phyloP scores from a whole-genome alignment of 345 rosid genomes.

The Garcia nutans region DNA sequence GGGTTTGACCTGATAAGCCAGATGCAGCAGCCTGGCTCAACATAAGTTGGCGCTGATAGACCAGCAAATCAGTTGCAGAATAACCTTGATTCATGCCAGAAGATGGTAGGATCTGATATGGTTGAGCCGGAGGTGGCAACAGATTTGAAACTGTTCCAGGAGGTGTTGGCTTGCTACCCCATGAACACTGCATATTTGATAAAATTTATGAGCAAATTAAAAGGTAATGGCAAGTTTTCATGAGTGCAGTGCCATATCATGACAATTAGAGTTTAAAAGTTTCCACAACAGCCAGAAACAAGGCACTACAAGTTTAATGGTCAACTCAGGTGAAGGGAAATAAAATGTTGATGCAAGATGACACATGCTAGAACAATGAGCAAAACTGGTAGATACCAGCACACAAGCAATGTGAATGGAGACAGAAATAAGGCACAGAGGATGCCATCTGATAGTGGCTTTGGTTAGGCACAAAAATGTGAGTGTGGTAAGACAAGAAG shows the following conservation, averaged over 20 bases:
- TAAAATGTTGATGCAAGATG: background rate
- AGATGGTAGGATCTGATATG: slow-evolving; percentile 30
- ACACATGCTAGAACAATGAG: background rate
- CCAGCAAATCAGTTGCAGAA: slow-evolving; percentile 46
- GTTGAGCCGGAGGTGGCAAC: slow-evolving; percentile 32
- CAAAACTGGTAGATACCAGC: background rate
- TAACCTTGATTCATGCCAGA: slow-evolving; percentile 36
- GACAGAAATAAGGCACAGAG: background rate
- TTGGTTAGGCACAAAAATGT: background rate
- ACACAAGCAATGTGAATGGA: background rate
- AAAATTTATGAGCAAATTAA: background rate
- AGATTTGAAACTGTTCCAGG: slow-evolving; percentile 49
- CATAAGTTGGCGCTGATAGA: slow-evolving; percentile 49
- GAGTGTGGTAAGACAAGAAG: background rate
- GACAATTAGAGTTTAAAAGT: background rate
- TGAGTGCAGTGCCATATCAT: background rate
- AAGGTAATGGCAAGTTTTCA: background rate
- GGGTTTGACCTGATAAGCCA: slow-evolving; percentile 38
- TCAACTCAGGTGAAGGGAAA: background rate
- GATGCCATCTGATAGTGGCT: background rate
- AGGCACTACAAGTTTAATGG: background rate
- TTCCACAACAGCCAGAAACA: background rate
- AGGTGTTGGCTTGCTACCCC: slow-evolving; percentile 66
- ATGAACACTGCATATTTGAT: slow-evolving; percentile 38
- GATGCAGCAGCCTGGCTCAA: slow-evolving; percentile 45